Evolutionary conservation across 305 asterid species (phyloP).

Genomic region (Solanum hybrid): DNA sequence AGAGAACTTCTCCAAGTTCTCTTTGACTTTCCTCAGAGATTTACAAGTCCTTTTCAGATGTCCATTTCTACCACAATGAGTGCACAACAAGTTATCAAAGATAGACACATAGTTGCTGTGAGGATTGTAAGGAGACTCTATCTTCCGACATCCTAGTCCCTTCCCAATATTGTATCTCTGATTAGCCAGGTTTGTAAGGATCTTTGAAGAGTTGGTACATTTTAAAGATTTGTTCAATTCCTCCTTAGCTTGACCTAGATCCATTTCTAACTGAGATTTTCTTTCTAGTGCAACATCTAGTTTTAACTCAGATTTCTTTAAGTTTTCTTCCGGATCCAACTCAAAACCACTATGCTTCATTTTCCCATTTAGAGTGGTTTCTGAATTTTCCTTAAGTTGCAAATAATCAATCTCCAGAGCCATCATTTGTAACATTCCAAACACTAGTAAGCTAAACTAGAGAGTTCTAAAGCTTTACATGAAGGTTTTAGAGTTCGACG

Average conservation of each 20-base stretch:
- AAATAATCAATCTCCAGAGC: neutral
- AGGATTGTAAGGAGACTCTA: neutral
- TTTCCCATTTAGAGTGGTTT: neutral
- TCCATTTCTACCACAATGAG: neutral
- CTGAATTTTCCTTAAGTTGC: neutral
- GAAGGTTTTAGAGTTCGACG: no score
- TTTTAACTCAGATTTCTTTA: no score
- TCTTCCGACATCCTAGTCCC: neutral
- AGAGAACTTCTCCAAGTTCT: neutral
- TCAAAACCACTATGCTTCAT: no score
- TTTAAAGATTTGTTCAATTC: neutral
- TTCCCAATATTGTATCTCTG: neutral
- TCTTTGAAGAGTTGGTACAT: neutral
- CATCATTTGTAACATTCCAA: neutral
- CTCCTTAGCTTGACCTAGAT: neutral
- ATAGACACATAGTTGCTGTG: neutral
- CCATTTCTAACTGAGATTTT: neutral
- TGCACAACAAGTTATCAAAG: neutral
- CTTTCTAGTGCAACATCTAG: neutral
- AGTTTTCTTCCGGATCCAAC: neutral
- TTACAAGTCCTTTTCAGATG: neutral
- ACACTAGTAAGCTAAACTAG: no score
- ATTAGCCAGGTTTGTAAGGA: neutral
- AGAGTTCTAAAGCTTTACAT: no score
- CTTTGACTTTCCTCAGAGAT: neutral